Conservation (phyloP, 805 yeast genomes). For the Saccharomycopsis sp. region DNA sequence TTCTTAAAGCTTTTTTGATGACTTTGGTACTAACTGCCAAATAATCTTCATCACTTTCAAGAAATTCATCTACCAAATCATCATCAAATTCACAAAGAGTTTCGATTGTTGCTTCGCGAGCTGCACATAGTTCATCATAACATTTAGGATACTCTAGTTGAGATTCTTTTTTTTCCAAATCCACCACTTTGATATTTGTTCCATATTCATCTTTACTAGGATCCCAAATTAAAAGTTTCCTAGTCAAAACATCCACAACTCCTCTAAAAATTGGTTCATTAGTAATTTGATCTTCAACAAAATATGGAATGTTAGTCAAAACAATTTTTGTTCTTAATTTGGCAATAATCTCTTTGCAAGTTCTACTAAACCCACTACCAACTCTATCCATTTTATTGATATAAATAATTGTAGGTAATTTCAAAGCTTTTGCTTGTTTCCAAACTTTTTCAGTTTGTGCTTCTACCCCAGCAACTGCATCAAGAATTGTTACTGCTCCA, state of each 20-base stretch:
- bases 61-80: slow-evolving; percentile 58
- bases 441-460: slow-evolving; percentile 97
- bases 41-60: slow-evolving; percentile 55
- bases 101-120: slow-evolving; percentile 73
- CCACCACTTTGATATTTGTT: slow-evolving; percentile 36
- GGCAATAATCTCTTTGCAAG: slow-evolving; percentile 73
- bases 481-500: slow-evolving; percentile 87
- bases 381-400: slow-evolving; percentile 94
- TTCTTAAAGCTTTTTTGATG: slow-evolving; percentile 51
- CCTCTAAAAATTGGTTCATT: slow-evolving; percentile 44
- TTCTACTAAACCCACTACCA: slow-evolving; percentile 90
- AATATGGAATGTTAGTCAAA: slow-evolving; percentile 69
- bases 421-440: slow-evolving; percentile 64
- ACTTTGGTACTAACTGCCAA: slow-evolving; percentile 46
- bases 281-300: slow-evolving; percentile 32
- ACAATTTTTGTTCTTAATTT: slow-evolving; percentile 68
- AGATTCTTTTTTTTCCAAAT: slow-evolving; percentile 27
- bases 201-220: slow-evolving; percentile 37
- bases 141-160: slow-evolving; percentile 25
- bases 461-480: slow-evolving; percentile 96
- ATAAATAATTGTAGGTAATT: slow-evolving; percentile 69
- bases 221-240: slow-evolving; percentile 41
- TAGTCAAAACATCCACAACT: slow-evolving; percentile 62
- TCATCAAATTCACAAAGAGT: slow-evolving; percentile 80
- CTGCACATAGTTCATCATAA: slow-evolving; percentile 38